Percentiles rank a stretch among this genome's conserved stretches.
Conservation (phyloP, 805 yeast species). For the Danielia reshetovae region DNA sequence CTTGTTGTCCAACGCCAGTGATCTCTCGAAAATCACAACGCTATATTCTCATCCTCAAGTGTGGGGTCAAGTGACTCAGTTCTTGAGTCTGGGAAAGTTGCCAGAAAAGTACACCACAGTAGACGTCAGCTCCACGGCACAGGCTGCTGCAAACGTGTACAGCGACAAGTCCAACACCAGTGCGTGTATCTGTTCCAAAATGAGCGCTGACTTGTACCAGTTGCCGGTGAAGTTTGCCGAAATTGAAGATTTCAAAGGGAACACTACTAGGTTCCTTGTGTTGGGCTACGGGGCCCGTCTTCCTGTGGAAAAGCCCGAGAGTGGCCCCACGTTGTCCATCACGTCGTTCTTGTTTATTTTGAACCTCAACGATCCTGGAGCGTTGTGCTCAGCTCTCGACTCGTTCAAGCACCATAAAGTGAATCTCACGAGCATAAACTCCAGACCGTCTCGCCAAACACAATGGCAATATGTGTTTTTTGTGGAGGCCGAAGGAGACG, state of each 20-base stretch:
- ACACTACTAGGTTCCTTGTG: conserved; percentile 83
- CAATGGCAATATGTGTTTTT: conserved; percentile 85
- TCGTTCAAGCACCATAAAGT: conserved; percentile 52
- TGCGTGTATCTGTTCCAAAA: conserved; percentile 32
- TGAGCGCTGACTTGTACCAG: conserved; percentile 12
- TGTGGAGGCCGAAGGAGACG: conserved; percentile 58
- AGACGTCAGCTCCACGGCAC: conserved; percentile 78
- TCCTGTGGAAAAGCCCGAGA: conserved; percentile 2
- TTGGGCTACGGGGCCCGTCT: conserved; percentile 37
- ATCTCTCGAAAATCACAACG: conserved; percentile 43
- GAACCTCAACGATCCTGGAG: conserved; percentile 64
- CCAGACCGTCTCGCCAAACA: conserved; percentile 65
- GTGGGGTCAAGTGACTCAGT: conserved; percentile 84
- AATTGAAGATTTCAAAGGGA: conserved; percentile 69
- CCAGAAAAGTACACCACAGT: conserved; percentile 41
- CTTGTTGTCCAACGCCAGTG: conserved; percentile 47
- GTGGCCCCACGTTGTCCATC: conserved; percentile 21
- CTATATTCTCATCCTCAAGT: conserved; percentile 96
- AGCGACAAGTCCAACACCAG: conserved; percentile 30
- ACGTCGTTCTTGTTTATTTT: conserved; percentile 65
- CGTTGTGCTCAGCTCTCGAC: conserved; percentile 61
- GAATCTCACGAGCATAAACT: conserved; percentile 67
- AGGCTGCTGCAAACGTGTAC: conserved; percentile 68
- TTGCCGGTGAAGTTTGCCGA: conserved; percentile 20
- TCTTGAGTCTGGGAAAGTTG: conserved; percentile 37